Percentiles rank a stretch among this genome's conserved stretches.
phyloP scores from a whole-genome alignment of 2,329 filamentous ascomycete genomes.

The Neofusicoccum laricinum region DNA sequence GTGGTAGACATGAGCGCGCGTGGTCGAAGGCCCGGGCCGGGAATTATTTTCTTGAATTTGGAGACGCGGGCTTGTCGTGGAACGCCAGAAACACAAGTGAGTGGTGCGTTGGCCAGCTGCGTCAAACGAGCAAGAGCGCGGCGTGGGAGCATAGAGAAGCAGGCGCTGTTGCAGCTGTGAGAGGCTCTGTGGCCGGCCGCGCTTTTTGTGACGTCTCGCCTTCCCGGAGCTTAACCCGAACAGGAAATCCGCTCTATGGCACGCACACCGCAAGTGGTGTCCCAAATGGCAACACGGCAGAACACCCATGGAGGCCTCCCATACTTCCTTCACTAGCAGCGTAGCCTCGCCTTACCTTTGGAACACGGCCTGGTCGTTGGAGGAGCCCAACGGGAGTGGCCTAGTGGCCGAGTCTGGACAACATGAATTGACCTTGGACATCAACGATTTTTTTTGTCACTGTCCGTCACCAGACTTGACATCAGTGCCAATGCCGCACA shows the following conservation, averaged over 20 bases:
- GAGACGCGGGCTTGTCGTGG: background rate
- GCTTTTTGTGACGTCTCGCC: conserved; percentile 2
- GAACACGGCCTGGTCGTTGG: too few species aligned
- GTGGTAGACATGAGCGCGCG: background rate
- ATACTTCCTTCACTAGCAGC: too few species aligned
- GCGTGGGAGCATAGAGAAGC: conserved; percentile 2
- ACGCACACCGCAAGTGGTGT: background rate
- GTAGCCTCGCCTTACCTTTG: too few species aligned
- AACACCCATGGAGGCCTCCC: background rate
- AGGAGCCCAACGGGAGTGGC: too few species aligned
- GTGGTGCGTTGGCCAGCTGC: background rate
- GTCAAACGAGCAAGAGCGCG: background rate
- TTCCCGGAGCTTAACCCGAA: conserved; percentile 8
- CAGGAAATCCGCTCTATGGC: background rate
- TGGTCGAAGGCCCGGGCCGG: background rate
- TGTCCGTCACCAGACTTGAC: too few species aligned
- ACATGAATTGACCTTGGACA: too few species aligned
- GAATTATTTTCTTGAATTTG: background rate
- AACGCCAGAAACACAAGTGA: background rate
- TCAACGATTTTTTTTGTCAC: too few species aligned
- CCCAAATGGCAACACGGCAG: background rate
- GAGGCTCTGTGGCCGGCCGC: background rate
- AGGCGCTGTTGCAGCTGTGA: background rate
- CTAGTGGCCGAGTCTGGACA: too few species aligned
- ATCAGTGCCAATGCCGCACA: background rate